These are phyloP conservation scores for Penicillium hesseltinei DNA, from an alignment of 2,329 filamentous ascomycete genomes.

Conservation along the genomic window DNA sequence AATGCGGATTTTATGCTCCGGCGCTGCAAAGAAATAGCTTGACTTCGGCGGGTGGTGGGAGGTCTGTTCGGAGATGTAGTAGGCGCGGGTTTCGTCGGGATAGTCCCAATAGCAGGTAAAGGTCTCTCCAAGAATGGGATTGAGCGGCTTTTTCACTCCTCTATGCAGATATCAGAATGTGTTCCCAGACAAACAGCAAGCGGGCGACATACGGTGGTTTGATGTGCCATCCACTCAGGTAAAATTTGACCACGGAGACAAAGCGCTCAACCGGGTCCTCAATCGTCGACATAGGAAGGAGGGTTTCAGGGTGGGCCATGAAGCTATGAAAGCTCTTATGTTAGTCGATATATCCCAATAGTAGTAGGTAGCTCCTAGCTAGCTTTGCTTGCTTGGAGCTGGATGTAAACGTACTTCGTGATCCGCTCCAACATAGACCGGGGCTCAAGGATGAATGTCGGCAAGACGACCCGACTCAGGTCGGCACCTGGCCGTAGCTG, in stretches of 20 bases:
- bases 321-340: constrained; percentile 60
- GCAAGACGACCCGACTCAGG: constrained; percentile 87
- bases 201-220: constrained; percentile 74
- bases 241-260: constrained; percentile 95
- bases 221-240: constrained; percentile 98
- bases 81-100: constrained; percentile 76
- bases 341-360: background rate
- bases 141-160: constrained; percentile 96
- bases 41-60: constrained; percentile 98
- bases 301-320: constrained; percentile 97
- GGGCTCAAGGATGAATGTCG: constrained; percentile 96
- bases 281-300: constrained; percentile 80
- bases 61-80: constrained; percentile 96
- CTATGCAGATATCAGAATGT: constrained; percentile 46
- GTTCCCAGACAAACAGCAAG: background rate
- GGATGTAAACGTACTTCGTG: constrained; percentile 72
- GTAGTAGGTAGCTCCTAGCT: background rate
- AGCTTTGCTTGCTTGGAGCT: background rate
- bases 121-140: constrained; percentile 91
- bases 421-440: constrained; percentile 98
- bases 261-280: constrained; percentile 89
- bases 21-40: constrained; percentile 98
- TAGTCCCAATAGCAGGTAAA: constrained; percentile 97
- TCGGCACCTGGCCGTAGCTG: constrained; percentile 94
- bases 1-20: constrained; percentile 88